Evolutionary conservation across 345 rosid genomes (phyloP).

Genomic region (Dipteronia sinensis): DNA sequence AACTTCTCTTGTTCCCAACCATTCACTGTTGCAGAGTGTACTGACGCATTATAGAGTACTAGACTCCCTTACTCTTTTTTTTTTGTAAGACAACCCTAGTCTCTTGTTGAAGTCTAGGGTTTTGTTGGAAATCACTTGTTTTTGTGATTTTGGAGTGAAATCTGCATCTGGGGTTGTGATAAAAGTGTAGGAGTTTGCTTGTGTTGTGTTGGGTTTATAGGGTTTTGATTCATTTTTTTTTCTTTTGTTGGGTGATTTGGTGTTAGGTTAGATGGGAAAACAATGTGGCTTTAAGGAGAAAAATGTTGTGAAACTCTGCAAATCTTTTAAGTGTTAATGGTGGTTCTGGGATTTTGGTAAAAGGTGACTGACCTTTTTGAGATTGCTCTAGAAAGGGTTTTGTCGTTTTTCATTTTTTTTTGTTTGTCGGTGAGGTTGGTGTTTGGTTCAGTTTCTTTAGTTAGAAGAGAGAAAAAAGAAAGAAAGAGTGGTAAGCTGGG

Average conservation of each 20-base stretch:
- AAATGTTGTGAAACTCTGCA: background rate
- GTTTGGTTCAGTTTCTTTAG: slow-evolving; percentile 4
- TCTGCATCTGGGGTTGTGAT: slow-evolving; percentile 17
- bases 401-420: slow-evolving; percentile 22
- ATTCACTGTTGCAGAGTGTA: slow-evolving; percentile 12
- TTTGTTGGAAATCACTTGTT: background rate
- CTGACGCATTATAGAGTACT: background rate
- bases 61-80: background rate
- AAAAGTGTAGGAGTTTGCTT: background rate
- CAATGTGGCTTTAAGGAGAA: background rate
- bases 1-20: slow-evolving; percentile 20
- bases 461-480: background rate
- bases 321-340: background rate
- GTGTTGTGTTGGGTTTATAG: background rate
- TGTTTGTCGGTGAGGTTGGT: background rate
- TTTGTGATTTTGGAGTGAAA: slow-evolving; percentile 4
- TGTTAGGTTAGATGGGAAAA: background rate
- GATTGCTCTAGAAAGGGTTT: background rate
- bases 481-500: background rate
- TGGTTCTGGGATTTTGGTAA: background rate
- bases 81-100: background rate
- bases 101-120: background rate
- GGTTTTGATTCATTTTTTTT: background rate
- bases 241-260: background rate
- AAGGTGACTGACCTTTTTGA: background rate